Base-by-base conservation (phyloP, 1,284 basidiomycete genomes). In the Singerocomus rubriflavus region DNA sequence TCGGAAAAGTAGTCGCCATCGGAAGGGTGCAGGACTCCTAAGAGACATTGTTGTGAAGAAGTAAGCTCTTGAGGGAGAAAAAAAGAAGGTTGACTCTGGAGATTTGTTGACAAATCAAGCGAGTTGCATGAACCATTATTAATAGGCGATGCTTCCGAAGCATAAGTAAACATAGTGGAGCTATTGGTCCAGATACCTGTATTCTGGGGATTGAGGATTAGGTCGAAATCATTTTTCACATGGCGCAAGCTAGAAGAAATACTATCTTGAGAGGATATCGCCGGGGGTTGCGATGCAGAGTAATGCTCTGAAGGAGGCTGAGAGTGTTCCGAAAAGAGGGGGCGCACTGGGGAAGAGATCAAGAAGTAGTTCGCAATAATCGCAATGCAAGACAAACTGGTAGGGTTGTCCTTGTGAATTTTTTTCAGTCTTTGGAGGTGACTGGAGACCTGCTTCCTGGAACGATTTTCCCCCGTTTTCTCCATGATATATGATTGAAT, bases 401-500 rank as follows among this genome's bases (percentile, higher is more conserved):
- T 39, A 32, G 64, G 54, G 44, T 67, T 53, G 32, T 69, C 52
- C 44, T 56, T 69, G 6, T 67, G 58, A 12, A 65, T 62, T 35
- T 68, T 66, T 43, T 66, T 70, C 8, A 66, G 39, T 40, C 68
- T 55, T 46, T 66, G 64, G 34, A 66, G 64, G 41, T 66, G 64
- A 45, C 64, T 66, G 13, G 68, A 66, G 33, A 66, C 64, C 46
- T 66, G 64, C 46, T 66, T 66, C 48, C 64, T 56, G 32, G 64
- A 68, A 6, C 68, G 64, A 53, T 65, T 67, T 52, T 57, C 67
- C 3, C 64, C 68, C 7, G 64, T 66, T 53, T 70, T 70, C 37
- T 66, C 68, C 14, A 70, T 39, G 30, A 66, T 69, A 38, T 66
- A 70, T 0, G 65, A 69, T n/a, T 70, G 68, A 36, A 66, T 70